These are phyloP conservation scores for Lenwebbia sp. DNA, from an alignment of 345 rosid species.

Conservation along the genomic window DNA sequence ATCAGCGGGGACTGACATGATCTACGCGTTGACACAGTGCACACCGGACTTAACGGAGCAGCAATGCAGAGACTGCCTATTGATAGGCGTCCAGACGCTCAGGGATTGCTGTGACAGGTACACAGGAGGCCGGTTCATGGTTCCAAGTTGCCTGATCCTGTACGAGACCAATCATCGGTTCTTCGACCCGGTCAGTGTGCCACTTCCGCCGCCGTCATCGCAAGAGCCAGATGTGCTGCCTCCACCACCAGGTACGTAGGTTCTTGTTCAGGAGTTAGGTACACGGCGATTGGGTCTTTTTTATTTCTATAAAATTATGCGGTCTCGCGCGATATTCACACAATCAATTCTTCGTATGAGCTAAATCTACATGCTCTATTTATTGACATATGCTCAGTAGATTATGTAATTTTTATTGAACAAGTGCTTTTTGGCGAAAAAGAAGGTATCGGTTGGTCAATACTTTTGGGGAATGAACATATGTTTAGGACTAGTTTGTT, in stretches of 20 bases:
- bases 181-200: background rate
- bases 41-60: constrained; percentile 25
- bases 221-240: fast-evolving
- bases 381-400: background rate
- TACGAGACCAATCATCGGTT: background rate
- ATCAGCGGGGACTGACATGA: background rate
- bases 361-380: background rate
- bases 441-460: background rate
- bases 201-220: background rate
- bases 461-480: background rate
- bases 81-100: fast-evolving
- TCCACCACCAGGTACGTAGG: background rate
- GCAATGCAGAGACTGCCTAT: background rate
- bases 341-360: background rate
- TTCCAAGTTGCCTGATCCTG: background rate
- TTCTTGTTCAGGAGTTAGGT: background rate
- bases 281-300: background rate
- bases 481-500: background rate
- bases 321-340: too few species aligned
- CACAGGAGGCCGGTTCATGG: background rate
- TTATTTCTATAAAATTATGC: background rate
- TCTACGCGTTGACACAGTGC: constrained; percentile 31
- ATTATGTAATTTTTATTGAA: background rate
- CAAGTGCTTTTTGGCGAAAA: background rate
- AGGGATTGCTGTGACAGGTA: fast-evolving